Evolutionary conservation across 1,284 basidiomycete species (phyloP), one percentile per base, ranked within the genome.

Genomic region (Leccinum subspadiceum): DNA sequence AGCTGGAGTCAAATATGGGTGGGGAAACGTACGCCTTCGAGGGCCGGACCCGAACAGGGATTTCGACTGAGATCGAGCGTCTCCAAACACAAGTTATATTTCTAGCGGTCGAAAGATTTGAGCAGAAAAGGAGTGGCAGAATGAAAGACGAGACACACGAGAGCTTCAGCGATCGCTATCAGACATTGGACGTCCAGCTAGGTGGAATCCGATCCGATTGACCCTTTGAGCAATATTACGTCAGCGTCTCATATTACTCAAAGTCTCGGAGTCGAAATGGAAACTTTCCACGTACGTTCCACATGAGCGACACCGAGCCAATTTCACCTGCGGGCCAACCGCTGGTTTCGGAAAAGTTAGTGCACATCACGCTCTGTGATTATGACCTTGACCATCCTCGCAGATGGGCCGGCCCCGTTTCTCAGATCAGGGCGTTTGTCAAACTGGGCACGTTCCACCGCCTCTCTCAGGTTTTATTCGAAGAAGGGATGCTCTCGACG

Each of bases 41-140:
- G 74, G 17, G 82, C 82, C 1, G 94, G 92, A 0, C 94, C 94
- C 62, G 87, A 92, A 70, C 96, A 98, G 0, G 95, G 95, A 72
- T 99, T 99, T 69, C 89, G 87, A 73, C 89, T 93, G 56, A 99
- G 74, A 73, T 99, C 96, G 2, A 99, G 84, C 1, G 95, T 98
- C 73, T 98, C 96, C 22, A 99, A 79, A 53, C 89, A 89, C 2
- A 92, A 86, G 69, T 99, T 98, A 75, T 96, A 97, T 87, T 97
- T 97, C 91, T 54, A 39, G 2, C 4, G 9, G 17, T 37, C 4
- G 20, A 39, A 24, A 33, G 10, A 13, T 15, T 15, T 24, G 20
- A n/a, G 22, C 29, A 39, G 12, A 53, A n/a, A n/a, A n/a, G 15
- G 22, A 26, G 9, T 29, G 29, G 29, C 3, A 29, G 29, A 29